phyloP scores from a whole-genome alignment of 75 land plant species.

The Pinus albicaulis region DNA sequence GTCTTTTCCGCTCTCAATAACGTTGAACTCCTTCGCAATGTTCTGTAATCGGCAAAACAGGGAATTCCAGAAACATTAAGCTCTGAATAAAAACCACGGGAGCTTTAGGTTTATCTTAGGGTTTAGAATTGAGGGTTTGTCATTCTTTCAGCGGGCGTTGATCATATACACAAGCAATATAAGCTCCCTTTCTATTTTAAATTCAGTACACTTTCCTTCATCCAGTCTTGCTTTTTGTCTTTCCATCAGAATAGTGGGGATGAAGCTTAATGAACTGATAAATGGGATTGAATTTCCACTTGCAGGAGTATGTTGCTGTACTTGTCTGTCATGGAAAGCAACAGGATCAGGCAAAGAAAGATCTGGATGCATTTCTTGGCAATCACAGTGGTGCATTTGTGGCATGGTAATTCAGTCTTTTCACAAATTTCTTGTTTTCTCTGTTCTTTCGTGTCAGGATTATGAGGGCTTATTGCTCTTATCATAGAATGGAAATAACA shows the following conservation, averaged over 20 bases:
- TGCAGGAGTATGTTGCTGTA: constrained; percentile 78
- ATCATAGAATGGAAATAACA: too few relatives aligned
- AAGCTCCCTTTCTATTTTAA: too few relatives aligned
- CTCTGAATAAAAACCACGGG: too few relatives aligned
- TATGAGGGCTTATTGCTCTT: too few relatives aligned
- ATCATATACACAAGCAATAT: background rate
- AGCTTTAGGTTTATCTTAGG: too few relatives aligned
- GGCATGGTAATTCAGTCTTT: constrained; percentile 40
- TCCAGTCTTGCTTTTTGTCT: background rate
- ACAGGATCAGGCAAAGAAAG: constrained; percentile 59
- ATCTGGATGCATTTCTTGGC: constrained; percentile 81
- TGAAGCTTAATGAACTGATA: background rate
- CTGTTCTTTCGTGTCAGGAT: background rate
- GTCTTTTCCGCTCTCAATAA: background rate
- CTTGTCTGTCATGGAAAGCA: constrained; percentile 80
- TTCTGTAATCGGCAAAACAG: background rate
- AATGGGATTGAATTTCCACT: background rate
- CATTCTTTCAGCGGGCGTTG: background rate
- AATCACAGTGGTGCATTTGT: constrained; percentile 54
- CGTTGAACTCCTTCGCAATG: background rate
- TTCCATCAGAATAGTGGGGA: background rate
- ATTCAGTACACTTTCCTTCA: background rate
- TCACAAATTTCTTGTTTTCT: background rate
- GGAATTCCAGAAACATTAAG: background rate
- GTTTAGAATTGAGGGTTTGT: background rate